Percentiles rank a stretch among this genome's conserved stretches.
These are phyloP conservation scores for Alternaria metachromatica DNA, from an alignment of 2,329 filamentous ascomycete species.

Conservation along the genomic window DNA sequence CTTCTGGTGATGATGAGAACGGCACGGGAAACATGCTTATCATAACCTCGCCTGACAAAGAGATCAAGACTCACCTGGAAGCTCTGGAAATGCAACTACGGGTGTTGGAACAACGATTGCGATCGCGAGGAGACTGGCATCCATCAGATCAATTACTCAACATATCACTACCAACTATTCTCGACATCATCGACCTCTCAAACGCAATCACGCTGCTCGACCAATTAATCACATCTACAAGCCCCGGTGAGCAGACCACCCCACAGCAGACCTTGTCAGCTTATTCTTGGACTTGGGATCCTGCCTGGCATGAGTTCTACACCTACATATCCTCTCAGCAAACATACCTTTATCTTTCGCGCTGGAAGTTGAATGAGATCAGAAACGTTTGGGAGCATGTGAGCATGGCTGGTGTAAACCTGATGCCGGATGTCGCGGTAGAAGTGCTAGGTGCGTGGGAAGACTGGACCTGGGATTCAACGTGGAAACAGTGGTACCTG, in stretches of 20 bases:
- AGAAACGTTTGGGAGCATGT: slow-evolving; percentile 19
- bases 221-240: slow-evolving; percentile 6
- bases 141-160: background rate
- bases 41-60: background rate
- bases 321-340: slow-evolving; percentile 8
- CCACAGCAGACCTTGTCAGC: slow-evolving; percentile 9
- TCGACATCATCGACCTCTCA: slow-evolving; percentile 19
- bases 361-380: slow-evolving; percentile 15
- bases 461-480: slow-evolving; percentile 28
- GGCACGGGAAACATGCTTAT: background rate
- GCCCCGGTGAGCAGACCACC: background rate
- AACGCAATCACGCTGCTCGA: slow-evolving; percentile 15
- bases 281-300: slow-evolving; percentile 21
- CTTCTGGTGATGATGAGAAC: background rate
- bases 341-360: slow-evolving; percentile 17
- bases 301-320: slow-evolving; percentile 21
- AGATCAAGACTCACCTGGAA: background rate
- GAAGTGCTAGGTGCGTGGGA: slow-evolving; percentile 25
- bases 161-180: slow-evolving; percentile 1
- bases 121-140: slow-evolving; percentile 13
- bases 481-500: slow-evolving; percentile 23
- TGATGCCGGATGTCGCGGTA: slow-evolving; percentile 13
- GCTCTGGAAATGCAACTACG: slow-evolving; percentile 4
- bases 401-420: slow-evolving; percentile 1
- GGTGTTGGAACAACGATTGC: background rate